phyloP scores from a whole-genome alignment of 2,329 filamentous ascomycete genomes.

The Scortechinia acanthostroma region DNA sequence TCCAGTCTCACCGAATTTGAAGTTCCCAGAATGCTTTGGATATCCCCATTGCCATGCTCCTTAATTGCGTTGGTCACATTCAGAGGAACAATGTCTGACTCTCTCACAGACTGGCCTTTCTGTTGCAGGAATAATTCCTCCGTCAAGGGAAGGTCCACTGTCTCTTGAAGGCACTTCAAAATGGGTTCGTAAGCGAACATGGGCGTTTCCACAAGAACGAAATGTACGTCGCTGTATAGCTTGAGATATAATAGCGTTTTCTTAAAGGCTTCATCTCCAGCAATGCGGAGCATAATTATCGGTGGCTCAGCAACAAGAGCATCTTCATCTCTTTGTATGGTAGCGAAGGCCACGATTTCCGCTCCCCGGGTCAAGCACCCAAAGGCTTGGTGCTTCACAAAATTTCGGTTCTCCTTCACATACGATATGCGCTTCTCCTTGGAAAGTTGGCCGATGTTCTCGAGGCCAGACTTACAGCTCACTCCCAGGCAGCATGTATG shows the following conservation, averaged over 20 bases:
- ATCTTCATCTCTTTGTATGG: constrained; percentile 38
- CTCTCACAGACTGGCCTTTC: too few species aligned
- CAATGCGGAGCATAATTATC: constrained; percentile 40
- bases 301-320: constrained; percentile 36
- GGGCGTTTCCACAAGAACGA: constrained; percentile 56
- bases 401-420: constrained; percentile 33
- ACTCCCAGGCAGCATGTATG: constrained; percentile 30
- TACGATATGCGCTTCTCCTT: constrained; percentile 27
- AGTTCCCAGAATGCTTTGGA: background rate
- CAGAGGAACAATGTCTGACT: too few species aligned
- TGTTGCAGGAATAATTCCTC: constrained; percentile 37
- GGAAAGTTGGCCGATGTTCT: constrained; percentile 22
- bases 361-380: constrained; percentile 46
- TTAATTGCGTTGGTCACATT: too few species aligned
- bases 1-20: constrained; percentile 8
- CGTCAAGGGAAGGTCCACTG: constrained; percentile 45
- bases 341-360: constrained; percentile 50
- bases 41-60: background rate
- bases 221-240: constrained; percentile 36
- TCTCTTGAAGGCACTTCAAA: constrained; percentile 46
- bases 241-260: constrained; percentile 34
- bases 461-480: constrained; percentile 29
- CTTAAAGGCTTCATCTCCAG: constrained; percentile 31
- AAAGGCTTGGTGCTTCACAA: constrained; percentile 52
- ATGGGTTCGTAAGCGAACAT: constrained; percentile 67